Base-by-base conservation (phyloP, 768 basidiomycete genomes). In the Suillus bovinus region DNA sequence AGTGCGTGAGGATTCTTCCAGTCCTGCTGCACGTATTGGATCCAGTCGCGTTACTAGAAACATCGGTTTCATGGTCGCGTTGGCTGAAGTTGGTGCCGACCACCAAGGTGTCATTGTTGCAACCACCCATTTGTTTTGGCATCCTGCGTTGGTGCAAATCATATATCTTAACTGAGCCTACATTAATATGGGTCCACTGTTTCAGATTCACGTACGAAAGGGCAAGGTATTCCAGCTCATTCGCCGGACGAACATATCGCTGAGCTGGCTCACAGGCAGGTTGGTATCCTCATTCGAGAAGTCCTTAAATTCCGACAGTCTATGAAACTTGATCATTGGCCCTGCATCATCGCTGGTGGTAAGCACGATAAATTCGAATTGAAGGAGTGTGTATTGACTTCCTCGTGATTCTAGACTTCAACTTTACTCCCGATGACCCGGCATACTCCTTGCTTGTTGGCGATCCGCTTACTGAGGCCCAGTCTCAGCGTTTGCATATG, bases 121-220 rank as follows among this genome's bases (percentile, higher is more conserved):
- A 3, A 97, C 96, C 1, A 95, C 95, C 0, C 96, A 98, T 77
- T 78, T 96, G 27, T 98, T 97, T 74, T 98, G 96, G 96, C 94
- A 96, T 75, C 94, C 94, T 6, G 84, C 82, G 87, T 94, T 75
- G 62, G 84, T 78, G 33, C 24, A 53, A 16, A 24, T n/a, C 17
- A 57, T 22, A 44, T 20, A 36, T 61, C 24, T 31, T 39, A 44
- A 52, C 38, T 27, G 24, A 47, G 7, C 22, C 7, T 27, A 34
- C 2, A 36, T 42, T 53, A 6, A 63, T 14, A 29, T 52, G 53
- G 3, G 61, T 24, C 6, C 9, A 20, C 13, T 24, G 50, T 39
- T 61, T 31, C 41, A 68, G 64, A 58, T 68, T 91, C 71, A 83
- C 84, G 0, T 98, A 97, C 70, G 96, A 99, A 75, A 84, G 94